Base-by-base conservation (phyloP, 306 rosid genomes). In the Abrus precatorius region DNA sequence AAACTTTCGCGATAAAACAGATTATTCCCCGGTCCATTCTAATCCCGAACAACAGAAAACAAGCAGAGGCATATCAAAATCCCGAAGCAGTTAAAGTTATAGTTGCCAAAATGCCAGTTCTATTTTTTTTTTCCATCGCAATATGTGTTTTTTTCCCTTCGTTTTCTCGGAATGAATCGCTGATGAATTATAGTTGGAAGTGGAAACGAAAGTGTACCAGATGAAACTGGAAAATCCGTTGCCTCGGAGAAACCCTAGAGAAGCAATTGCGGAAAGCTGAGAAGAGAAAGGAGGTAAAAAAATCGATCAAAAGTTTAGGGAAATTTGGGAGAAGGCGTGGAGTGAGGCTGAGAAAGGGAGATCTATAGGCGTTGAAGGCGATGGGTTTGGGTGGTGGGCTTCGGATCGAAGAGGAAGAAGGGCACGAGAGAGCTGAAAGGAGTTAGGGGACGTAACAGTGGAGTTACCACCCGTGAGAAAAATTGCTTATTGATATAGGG, bases 181-280 rank as follows among this genome's bases (percentile, higher is more conserved):
- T 59, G 45, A 66, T 14, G 12, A 45, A 70, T 41, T 4, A 59
- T 32, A 74, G 69, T 56, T 20, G 63, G 5, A 64, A 78, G 77
- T 72, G 66, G 41, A 38, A 63, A 28, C 14, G 54, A 50, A 34
- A 59, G 67, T 20, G 72, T 9, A 68, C 78, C 63, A 11, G 48
- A 43, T 34, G 49, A 14, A 30, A 53, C 11, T 9, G n/a, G 61
- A n/a, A 53, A 65, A 72, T 36, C 50, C 78, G 92, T 79, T 72
- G 92, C 90, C 86, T 81, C 77, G 82, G 34, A 74, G 86, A 86
- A 88, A 91, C 93, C 97, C 93, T 89, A 89, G 84, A 27, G 56
- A 10, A 57, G 63, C 72, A 76, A 78, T 79, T 65, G 64, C 68
- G 49, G 61, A 60, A 52, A 75, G 79, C 14, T 4, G 45, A 33